Base-by-base conservation (phyloP, 768 basidiomycete species). In the Trametes maxima region DNA sequence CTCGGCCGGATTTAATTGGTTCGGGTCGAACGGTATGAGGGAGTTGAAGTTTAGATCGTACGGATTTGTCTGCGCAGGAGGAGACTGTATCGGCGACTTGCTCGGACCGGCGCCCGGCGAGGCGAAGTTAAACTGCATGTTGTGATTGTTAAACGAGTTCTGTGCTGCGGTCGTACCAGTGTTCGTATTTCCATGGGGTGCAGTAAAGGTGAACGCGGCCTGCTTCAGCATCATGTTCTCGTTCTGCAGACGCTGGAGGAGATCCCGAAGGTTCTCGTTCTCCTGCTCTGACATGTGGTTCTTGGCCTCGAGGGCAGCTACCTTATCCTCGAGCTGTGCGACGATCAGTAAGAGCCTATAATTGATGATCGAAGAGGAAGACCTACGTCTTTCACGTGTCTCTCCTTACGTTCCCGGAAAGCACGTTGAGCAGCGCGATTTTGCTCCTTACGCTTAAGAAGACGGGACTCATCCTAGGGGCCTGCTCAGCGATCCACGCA, bases 351-450 rank as follows among this genome's bases (percentile, higher is more conserved):
- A 37, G 16, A 57, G 40, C 14, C 45, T 17, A 44, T 40, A 7
- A 28, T 5, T 54, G 37, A 42, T 24, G 54, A 64, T 13, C 21
- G 40, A 44, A 35, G 11, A 10, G 25, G 10, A 19, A 43, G 13
- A 82, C 93, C 78, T 70, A 97, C 95, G 72, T 97, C 95, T 72
- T 93, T 94, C 65, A 98, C 93, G 73, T 97, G 95, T 69, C 92
- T 94, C 77, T 99, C 96, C 76, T 98, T 95, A 63, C 96, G 84
- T 75, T 98, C 97, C 57, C 96, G 81, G 79, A 99, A 99, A 1
- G 96, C 96, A 54, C 96, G 87, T 75, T 99, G 97, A 7, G 96
- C 96, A 3, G 95, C 94, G 57, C 96, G 82, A 68, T 99, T 99
- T 76, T 98, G 96, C 68, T 98, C 92, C 77, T 98, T 98, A 64